Base-by-base conservation (phyloP, 2,329 filamentous ascomycete species). In the Aspergillus sp. region DNA sequence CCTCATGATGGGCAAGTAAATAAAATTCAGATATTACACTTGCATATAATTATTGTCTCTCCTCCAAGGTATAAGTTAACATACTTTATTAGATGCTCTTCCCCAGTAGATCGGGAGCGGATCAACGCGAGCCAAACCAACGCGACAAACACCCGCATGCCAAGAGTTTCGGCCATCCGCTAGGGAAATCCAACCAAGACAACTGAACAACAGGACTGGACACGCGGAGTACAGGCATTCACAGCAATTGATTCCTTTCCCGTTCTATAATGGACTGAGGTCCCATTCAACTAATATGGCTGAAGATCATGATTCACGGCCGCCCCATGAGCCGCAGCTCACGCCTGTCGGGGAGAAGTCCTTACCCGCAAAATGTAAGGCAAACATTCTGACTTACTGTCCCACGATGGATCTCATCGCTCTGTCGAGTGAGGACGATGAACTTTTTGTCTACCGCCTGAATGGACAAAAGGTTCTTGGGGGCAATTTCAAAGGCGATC, bases 341-440 rank as follows among this genome's bases (percentile, higher is more conserved):
- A 72, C 72, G 6, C 67, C 73, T 15, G 74, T 79, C 49, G 74
- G 72, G 45, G 77, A 78, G 63, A 78, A 79, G 66, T 72, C 70
- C 53, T 68, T 79, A 41, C 69, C 74, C 32, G 69, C 73, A 68
- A 78, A 76, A 75, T 78, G 76, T 67, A 80, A 80, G 66, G 63
- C 73, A 54, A 70, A 68, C 60, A 69, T 89, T 54, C 81, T 94
- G 36, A 84, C 88, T 25, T 91, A 90, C 76, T 96, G 92, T 75
- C 91, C 93, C 15, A 89, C 88, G 8, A 91, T 96, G 80, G 91
- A 97, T 76, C 82, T 98, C 49, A 82, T 92, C 12, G 90, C 90
- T 12, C 80, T 91, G 12, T 88, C 89, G 13, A 85, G 84, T n/a
- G 82, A 84, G 15, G 85, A 87, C 62, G 87, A 87, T 52, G 87